phyloP scores from a whole-genome alignment of 2,329 filamentous ascomycete genomes.

The Cytospora piceae region DNA sequence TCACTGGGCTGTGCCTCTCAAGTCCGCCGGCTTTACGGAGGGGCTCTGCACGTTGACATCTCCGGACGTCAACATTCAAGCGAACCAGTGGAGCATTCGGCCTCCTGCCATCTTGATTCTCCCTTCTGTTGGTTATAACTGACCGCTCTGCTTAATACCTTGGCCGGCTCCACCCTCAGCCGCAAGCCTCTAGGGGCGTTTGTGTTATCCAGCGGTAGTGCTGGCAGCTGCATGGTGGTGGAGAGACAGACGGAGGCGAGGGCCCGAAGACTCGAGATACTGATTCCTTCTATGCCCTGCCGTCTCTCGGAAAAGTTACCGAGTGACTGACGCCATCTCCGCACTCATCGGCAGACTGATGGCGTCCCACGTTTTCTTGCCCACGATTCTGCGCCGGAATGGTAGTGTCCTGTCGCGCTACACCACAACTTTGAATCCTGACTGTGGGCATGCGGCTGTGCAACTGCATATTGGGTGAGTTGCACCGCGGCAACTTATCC shows the following conservation, averaged over 20 bases:
- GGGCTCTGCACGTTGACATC: slow-evolving; percentile 8
- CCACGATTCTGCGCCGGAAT: not conserved
- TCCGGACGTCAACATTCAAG: slow-evolving; percentile 2
- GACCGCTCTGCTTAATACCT: slow-evolving; percentile 14
- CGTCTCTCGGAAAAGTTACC: not conserved
- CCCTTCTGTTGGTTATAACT: slow-evolving; percentile 9
- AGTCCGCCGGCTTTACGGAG: slow-evolving; percentile 2
- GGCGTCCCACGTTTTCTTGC: not conserved
- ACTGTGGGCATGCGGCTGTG: slow-evolving; percentile 16
- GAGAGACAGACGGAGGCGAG: not conserved
- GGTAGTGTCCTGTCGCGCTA: not conserved
- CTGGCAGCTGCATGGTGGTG: not conserved
- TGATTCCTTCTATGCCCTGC: not conserved
- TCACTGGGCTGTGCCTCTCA: not conserved
- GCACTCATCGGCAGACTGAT: not conserved
- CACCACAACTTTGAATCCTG: slow-evolving; percentile 2
- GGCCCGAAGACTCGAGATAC: not conserved
- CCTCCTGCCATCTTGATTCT: not conserved
- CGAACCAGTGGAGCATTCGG: not conserved
- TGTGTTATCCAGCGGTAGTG: not conserved
- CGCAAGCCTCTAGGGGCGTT: slow-evolving; percentile 6
- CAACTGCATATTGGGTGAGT: slow-evolving; percentile 8
- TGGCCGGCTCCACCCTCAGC: slow-evolving; percentile 20
- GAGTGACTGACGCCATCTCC: not conserved
- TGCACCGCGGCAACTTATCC: slow-evolving; percentile 12